These are phyloP conservation scores for Penicillium sp. DNA, from an alignment of 2,329 filamentous ascomycete species.

Conservation along the genomic window DNA sequence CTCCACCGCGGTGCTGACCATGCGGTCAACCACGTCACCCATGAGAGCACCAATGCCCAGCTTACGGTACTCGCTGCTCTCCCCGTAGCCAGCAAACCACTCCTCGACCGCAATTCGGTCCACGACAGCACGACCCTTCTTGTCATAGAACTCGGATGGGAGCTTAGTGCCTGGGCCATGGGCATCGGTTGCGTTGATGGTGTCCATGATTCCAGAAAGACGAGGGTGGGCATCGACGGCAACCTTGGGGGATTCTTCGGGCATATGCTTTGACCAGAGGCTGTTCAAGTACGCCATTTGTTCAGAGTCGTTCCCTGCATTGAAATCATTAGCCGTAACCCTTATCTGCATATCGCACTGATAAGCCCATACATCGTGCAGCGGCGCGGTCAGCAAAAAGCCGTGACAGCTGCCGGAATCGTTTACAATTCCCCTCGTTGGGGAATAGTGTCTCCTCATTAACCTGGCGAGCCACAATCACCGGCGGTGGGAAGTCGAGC, in stretches of 20 bases:
- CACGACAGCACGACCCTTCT: conserved; percentile 65
- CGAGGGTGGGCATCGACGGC: conserved; percentile 82
- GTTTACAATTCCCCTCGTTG: conserved; percentile 70
- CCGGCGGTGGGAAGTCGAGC: conserved; percentile 57
- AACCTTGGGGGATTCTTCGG: conserved; percentile 62
- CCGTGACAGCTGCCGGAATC: conserved; percentile 66
- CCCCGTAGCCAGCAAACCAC: conserved; percentile 85
- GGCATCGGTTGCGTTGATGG: conserved; percentile 81
- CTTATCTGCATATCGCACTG: not conserved
- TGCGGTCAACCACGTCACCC: conserved; percentile 76
- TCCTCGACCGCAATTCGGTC: conserved; percentile 78
- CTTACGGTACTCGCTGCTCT: conserved; percentile 81
- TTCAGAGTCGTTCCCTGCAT: conserved; percentile 62
- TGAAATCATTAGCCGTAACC: conserved; percentile 1
- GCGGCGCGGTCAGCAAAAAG: conserved; percentile 71
- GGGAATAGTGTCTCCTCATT: conserved; percentile 77
- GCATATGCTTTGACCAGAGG: conserved; percentile 82
- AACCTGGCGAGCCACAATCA: conserved; percentile 63
- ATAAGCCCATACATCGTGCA: conserved; percentile 55
- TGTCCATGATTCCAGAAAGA: conserved; percentile 89
- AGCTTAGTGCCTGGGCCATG: conserved; percentile 77
- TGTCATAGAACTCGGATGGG: conserved; percentile 83
- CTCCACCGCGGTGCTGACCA: conserved; percentile 65
- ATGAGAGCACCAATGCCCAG: conserved; percentile 82
- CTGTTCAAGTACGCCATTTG: conserved; percentile 83